Percentiles rank a stretch among this genome's conserved stretches.
phyloP scores from a whole-genome alignment of 352 stramenopile species.

The Pythium angustatum region DNA sequence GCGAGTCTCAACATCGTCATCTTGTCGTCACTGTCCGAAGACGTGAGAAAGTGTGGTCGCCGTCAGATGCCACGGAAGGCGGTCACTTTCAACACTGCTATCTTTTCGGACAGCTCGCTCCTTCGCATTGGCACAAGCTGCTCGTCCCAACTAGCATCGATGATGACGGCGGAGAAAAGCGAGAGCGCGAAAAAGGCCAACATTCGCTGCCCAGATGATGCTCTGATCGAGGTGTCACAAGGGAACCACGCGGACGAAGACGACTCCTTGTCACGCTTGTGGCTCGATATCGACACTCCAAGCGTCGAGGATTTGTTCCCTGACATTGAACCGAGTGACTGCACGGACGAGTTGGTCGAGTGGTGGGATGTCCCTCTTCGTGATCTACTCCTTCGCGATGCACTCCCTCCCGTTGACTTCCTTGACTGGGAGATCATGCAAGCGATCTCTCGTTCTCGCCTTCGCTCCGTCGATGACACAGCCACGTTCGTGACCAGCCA shows the following conservation, averaged over 20 bases:
- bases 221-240: not conserved
- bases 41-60: slow-evolving; percentile 8
- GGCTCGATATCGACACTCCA: not conserved
- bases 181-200: not conserved
- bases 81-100: slow-evolving; percentile 53
- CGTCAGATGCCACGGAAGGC: slow-evolving; percentile 37
- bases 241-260: not conserved
- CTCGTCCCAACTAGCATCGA: slow-evolving; percentile 6
- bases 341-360: slow-evolving; percentile 27
- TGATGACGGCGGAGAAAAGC: not conserved
- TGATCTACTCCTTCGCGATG: slow-evolving; percentile 41
- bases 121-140: slow-evolving; percentile 31
- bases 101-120: slow-evolving; percentile 39
- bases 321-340: slow-evolving; percentile 22
- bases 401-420: slow-evolving; percentile 37
- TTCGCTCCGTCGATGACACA: not conserved
- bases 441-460: slow-evolving; percentile 25
- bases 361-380: slow-evolving; percentile 58
- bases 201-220: too few relatives aligned
- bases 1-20: slow-evolving; percentile 52
- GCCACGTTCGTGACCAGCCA: not conserved
- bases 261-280: not conserved
- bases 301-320: slow-evolving; percentile 38
- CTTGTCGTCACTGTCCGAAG: slow-evolving; percentile 21
- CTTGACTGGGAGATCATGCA: slow-evolving; percentile 52